These are phyloP conservation scores for Russula foetens DNA, from an alignment of 768 basidiomycete species.

Conservation along the genomic window DNA sequence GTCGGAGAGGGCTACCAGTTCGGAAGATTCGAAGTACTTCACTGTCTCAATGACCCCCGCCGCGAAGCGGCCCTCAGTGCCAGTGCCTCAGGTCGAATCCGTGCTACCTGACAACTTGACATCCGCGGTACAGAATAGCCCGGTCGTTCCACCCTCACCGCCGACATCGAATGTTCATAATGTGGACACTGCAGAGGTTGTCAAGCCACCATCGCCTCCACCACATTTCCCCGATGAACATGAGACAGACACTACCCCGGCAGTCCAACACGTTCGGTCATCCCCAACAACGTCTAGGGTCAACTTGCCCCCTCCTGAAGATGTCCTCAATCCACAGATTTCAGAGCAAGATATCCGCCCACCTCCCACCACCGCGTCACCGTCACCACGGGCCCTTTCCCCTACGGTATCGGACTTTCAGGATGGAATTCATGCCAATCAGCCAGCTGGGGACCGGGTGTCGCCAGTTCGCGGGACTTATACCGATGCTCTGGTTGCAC, in stretches of 20 bases:
- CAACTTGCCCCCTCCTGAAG: neutral
- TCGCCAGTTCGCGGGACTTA: neutral
- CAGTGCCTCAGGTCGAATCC: neutral
- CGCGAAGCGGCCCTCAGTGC: neutral
- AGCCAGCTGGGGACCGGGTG: neutral
- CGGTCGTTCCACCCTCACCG: neutral
- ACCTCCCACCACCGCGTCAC: neutral
- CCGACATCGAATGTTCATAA: neutral
- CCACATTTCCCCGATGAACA: neutral
- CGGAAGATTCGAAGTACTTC: neutral
- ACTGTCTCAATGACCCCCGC: neutral
- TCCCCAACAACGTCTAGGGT: neutral
- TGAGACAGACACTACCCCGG: neutral
- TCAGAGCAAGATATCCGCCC: neutral
- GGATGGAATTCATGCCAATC: neutral
- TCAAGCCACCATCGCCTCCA: neutral
- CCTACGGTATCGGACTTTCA: neutral
- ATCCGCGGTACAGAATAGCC: neutral
- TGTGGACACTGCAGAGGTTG: neutral
- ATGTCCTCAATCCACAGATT: neutral
- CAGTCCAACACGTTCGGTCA: neutral
- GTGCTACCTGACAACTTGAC: neutral
- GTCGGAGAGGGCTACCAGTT: neutral
- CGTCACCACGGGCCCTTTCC: neutral
- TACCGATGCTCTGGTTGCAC: neutral